Evolutionary conservation across 257 asterid species (phyloP), one percentile per base, ranked within the genome.

Genomic region (Oldenlandia corymbosa): DNA sequence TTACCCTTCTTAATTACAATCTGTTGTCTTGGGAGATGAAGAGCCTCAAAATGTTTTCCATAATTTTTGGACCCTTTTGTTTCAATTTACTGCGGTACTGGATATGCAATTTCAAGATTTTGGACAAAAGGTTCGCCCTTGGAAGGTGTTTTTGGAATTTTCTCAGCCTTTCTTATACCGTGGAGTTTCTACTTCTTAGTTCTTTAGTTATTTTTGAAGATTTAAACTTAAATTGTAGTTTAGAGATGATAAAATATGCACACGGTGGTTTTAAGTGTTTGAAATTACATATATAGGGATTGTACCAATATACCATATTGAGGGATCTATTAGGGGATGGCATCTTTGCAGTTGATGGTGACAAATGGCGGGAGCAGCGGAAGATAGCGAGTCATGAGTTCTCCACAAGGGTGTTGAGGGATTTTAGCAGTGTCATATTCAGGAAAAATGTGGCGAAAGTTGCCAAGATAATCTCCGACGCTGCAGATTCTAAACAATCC

Each of bases 331-430:
- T 88, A 60, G 95, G 96, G 4, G 95, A 86, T 30, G 95, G 95
- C 32, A 86, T 88, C 70, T 88, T 88, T 72, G 30, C 90, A 0
- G 95, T 88, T 53, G 96, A 88, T 69, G 96, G 93, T 10, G 93
- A 86, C 10, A 81, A 79, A 72, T 88, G 96, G 96, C 68, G 80
- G 18, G 75, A 84, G 64, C 95, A 88, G 79, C 75, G 95, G 69
- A 88, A 86, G 66, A 64, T 86, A 31, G 70, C 95, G 10, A 86
- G 96, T 78, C 53, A 74, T 26, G 96, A 88, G 60, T 88, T 88
- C 78, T 88, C 90, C 7, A 79, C 96, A 0, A 74, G 84, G 74
- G 88, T 79, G 18, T 72, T 82, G 26, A 82, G 95, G 70, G 88
- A 88, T 69, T 80, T 77, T 48, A 88, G 95, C 71, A 76, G 83